Conservation (phyloP, 2,329 filamentous ascomycete species). For the Arachnopeziza araneosa region DNA sequence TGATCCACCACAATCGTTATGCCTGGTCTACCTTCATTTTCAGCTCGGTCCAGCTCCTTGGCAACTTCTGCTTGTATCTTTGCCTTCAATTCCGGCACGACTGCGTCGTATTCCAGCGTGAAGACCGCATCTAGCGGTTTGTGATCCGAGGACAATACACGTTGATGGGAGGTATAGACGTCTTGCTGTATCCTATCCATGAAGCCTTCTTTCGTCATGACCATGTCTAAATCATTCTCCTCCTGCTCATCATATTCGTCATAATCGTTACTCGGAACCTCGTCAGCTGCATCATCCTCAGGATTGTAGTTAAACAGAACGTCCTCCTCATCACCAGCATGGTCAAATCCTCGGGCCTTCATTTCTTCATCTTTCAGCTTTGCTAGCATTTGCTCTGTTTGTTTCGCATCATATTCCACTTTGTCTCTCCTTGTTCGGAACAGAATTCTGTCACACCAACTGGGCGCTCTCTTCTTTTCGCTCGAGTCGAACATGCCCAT, state of each 20-base stretch:
- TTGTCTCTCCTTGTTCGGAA: slow-evolving; percentile 73
- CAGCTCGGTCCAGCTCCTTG: slow-evolving; percentile 78
- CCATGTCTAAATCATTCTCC: slow-evolving; percentile 36
- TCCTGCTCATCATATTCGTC: slow-evolving; percentile 47
- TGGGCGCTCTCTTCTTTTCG: slow-evolving; percentile 86
- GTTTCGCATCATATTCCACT: slow-evolving; percentile 56
- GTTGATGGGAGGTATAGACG: slow-evolving; percentile 81
- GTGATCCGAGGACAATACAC: slow-evolving; percentile 88
- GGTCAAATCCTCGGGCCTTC: slow-evolving; percentile 70
- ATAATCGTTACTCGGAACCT: slow-evolving; percentile 34
- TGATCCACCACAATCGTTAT: slow-evolving; percentile 78
- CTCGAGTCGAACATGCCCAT: slow-evolving; percentile 90
- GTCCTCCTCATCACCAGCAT: slow-evolving; percentile 69
- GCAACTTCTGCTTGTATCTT: slow-evolving; percentile 82
- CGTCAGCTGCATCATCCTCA: slow-evolving; percentile 62
- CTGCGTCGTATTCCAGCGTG: slow-evolving; percentile 76
- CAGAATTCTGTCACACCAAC: slow-evolving; percentile 94
- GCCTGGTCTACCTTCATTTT: slow-evolving; percentile 82
- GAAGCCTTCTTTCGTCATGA: slow-evolving; percentile 53
- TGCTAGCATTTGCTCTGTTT: slow-evolving; percentile 59
- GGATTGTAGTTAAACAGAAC: slow-evolving; percentile 90
- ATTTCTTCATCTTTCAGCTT: slow-evolving; percentile 77
- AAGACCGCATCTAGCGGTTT: slow-evolving; percentile 87
- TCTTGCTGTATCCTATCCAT: slow-evolving; percentile 50
- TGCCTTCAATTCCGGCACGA: slow-evolving; percentile 78